These are phyloP conservation scores for Corniculantispora saksenae DNA, from an alignment of 2,329 filamentous ascomycete genomes.

Conservation along the genomic window DNA sequence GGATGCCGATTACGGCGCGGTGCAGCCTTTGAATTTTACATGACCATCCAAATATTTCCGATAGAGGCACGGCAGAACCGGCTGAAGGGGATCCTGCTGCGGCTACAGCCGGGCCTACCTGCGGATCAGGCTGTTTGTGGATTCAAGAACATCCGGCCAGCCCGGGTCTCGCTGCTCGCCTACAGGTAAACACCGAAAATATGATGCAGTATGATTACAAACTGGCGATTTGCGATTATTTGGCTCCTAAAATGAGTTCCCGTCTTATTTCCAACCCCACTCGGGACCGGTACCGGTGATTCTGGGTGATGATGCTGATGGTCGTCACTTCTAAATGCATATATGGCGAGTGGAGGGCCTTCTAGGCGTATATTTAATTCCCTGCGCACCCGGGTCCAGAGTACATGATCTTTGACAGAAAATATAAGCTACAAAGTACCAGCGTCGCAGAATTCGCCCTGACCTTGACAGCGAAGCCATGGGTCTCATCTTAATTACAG, in stretches of 20 bases:
- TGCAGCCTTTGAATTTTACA: not conserved
- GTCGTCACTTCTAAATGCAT: not conserved
- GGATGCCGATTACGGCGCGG: not conserved
- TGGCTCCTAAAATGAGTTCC: not conserved
- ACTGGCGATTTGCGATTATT: not conserved
- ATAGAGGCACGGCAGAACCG: not conserved
- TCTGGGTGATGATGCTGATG: not conserved
- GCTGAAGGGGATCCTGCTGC: not conserved
- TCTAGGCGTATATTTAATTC: no score
- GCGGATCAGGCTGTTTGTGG: not conserved
- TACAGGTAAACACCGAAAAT: not conserved
- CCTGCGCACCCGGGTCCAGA: no score
- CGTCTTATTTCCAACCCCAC: not conserved
- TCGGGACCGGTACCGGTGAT: not conserved
- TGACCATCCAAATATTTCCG: no score
- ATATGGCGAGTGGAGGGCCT: no score
- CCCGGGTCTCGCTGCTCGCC: not conserved
- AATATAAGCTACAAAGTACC: no score
- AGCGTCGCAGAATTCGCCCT: no score
- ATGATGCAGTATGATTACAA: not conserved
- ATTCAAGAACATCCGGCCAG: not conserved
- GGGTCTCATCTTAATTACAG: conserved; percentile 26
- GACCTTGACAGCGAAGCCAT: not conserved
- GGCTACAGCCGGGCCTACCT: not conserved
- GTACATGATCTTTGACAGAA: no score